phyloP scores from a whole-genome alignment of 371 early-diverging fungal species.

The Mortierella sp. region DNA sequence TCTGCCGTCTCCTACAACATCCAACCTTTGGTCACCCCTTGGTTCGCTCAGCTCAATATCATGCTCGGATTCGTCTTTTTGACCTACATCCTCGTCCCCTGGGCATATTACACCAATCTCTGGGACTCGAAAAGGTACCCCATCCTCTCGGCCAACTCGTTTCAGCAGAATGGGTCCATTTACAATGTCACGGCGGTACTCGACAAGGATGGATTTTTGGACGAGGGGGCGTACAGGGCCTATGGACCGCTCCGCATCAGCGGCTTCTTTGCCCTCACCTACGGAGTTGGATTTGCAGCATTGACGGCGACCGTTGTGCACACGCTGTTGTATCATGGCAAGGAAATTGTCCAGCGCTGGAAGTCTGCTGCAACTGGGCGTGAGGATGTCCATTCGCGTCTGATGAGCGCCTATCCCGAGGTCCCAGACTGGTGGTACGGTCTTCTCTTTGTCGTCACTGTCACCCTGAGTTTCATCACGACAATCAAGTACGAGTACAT shows the following conservation, averaged over 20 bases:
- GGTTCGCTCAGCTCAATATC: constrained; percentile 65
- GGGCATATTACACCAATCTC: constrained; percentile 63
- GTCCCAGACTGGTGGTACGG: constrained; percentile 83
- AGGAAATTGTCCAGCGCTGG: constrained; percentile 54
- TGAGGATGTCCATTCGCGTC: constrained; percentile 76
- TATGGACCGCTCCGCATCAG: constrained; percentile 73
- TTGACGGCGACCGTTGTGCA: constrained; percentile 65
- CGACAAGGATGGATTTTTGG: constrained; percentile 59
- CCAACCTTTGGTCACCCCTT: constrained; percentile 64
- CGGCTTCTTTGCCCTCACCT: constrained; percentile 69
- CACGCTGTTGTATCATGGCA: constrained; percentile 63
- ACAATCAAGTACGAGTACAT: constrained; percentile 67
- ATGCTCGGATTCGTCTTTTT: constrained; percentile 62
- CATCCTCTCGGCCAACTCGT: constrained; percentile 57
- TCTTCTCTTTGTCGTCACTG: constrained; percentile 62
- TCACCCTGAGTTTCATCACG: constrained; percentile 65
- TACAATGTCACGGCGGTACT: constrained; percentile 42
- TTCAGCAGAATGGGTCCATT: constrained; percentile 57
- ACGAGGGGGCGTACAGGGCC: constrained; percentile 63
- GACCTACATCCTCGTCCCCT: constrained; percentile 67
- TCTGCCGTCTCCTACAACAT: constrained; percentile 61
- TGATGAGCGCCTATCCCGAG: constrained; percentile 77
- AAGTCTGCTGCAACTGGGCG: constrained; percentile 37
- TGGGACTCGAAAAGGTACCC: constrained; percentile 63
- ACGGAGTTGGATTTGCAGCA: constrained; percentile 64